Conservation (phyloP, 1,284 basidiomycete species). For the Baeospora myosura region DNA sequence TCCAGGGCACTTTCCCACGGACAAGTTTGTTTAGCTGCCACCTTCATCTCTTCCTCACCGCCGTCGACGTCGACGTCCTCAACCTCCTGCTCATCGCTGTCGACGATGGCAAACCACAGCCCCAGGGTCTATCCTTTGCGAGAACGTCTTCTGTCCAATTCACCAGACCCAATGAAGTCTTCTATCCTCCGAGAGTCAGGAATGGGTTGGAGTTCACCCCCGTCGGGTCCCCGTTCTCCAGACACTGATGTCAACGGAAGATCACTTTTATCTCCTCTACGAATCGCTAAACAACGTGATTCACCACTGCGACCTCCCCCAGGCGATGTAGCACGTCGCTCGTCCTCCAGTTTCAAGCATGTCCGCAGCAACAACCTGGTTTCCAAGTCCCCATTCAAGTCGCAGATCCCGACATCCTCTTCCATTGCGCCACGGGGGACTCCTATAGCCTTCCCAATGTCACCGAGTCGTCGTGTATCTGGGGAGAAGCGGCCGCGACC, state of each 20-base stretch:
- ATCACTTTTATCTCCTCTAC: conserved; percentile 52
- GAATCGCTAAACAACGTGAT: conserved; percentile 65
- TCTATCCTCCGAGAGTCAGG: conserved; percentile 55
- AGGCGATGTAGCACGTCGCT: conserved; percentile 53
- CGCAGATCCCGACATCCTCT: conserved; percentile 43
- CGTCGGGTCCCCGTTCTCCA: conserved; percentile 20
- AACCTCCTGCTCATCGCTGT: background rate
- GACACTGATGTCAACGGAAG: conserved; percentile 24
- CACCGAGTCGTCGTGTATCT: conserved; percentile 50
- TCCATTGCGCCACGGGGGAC: conserved; percentile 25
- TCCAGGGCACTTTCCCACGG: background rate
- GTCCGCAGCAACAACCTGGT: conserved; percentile 78
- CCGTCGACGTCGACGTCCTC: too few relatives aligned
- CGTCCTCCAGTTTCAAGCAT: conserved; percentile 78
- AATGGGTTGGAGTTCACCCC: conserved; percentile 43
- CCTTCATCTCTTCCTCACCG: background rate
- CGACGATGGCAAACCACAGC: background rate
- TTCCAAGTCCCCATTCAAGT: conserved; percentile 85
- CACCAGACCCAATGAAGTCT: conserved; percentile 56
- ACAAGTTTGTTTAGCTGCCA: background rate
- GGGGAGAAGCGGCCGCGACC: conserved; percentile 69
- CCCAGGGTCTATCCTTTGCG: conserved; percentile 33
- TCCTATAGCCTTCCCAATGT: conserved; percentile 25
- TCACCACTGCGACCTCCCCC: conserved; percentile 32
- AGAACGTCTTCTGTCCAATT: conserved; percentile 56